Evolutionary conservation across 441 rosid species (phyloP).

Genomic region (Adansonia madagascariensis): DNA sequence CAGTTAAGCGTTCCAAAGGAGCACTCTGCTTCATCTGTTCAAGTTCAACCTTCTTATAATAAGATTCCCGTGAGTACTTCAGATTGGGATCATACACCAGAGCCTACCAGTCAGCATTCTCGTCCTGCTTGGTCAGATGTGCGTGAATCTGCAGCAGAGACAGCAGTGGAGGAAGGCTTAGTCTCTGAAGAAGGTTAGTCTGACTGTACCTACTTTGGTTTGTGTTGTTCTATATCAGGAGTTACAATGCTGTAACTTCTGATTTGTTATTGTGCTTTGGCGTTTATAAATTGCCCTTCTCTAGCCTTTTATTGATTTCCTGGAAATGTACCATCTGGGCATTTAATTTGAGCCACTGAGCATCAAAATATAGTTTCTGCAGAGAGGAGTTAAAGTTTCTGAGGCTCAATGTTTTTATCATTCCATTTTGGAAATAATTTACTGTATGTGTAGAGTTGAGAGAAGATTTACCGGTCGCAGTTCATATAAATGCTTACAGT

Average conservation of each 20-base stretch:
- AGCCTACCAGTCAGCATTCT: slow-evolving; percentile 51
- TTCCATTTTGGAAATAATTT: neutral
- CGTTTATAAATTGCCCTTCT: neutral
- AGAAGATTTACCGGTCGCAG: slow-evolving; percentile 14
- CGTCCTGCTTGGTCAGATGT: slow-evolving; percentile 41
- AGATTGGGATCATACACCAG: slow-evolving; percentile 53
- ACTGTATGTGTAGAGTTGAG: slow-evolving; percentile 13
- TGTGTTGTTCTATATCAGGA: slow-evolving; percentile 18
- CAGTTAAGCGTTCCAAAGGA: slow-evolving; percentile 65
- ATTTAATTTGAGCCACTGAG: neutral
- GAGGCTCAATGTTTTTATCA: neutral
- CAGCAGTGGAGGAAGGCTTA: slow-evolving; percentile 49
- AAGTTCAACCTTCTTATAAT: slow-evolving; percentile 49
- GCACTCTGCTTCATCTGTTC: slow-evolving; percentile 42
- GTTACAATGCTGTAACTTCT: neutral
- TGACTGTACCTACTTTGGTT: neutral
- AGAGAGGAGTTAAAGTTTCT: neutral
- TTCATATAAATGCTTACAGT: slow-evolving; percentile 6
- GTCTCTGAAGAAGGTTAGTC: slow-evolving; percentile 51
- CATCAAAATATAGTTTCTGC: neutral
- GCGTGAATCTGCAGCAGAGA: slow-evolving; percentile 54
- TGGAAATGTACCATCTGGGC: neutral
- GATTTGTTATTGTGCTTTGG: slow-evolving; percentile 8
- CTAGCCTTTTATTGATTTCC: neutral
- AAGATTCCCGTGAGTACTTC: slow-evolving; percentile 42